phyloP scores from a whole-genome alignment of 805 yeast genomes.

The Candida tallmaniae region DNA sequence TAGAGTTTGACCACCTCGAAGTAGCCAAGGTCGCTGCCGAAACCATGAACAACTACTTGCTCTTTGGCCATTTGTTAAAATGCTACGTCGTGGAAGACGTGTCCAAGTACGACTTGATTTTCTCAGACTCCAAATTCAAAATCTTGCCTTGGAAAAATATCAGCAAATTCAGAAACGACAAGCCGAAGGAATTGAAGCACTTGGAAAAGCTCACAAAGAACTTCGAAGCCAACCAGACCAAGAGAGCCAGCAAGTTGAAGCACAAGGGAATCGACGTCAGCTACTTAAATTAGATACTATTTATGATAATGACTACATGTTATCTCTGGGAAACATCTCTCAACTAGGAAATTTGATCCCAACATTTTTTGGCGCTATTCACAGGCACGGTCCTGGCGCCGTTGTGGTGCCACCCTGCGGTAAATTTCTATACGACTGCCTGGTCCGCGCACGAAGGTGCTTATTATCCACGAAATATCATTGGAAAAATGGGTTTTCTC shows the following conservation, averaged over 20 bases:
- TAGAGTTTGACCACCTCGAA: slow-evolving; percentile 68
- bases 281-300: slow-evolving; percentile 12
- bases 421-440: no score
- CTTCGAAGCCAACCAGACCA: slow-evolving; percentile 36
- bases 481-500: no score
- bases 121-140: slow-evolving; percentile 54
- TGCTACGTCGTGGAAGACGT: slow-evolving; percentile 51
- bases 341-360: no score
- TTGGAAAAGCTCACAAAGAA: slow-evolving; percentile 52
- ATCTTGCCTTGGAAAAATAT: slow-evolving; percentile 58
- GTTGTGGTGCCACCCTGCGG: no score
- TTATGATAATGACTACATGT: no score
- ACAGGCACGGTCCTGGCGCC: no score
- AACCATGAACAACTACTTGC: slow-evolving; percentile 90
- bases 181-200: slow-evolving; percentile 50
- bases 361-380: no score
- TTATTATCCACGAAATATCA: no score
- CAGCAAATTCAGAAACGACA: slow-evolving; percentile 49
- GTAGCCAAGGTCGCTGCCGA: slow-evolving; percentile 90
- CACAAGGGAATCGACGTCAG: slow-evolving; percentile 50
- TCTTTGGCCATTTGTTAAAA: slow-evolving; percentile 83
- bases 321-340: no score
- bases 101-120: slow-evolving; percentile 55
- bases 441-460: no score
- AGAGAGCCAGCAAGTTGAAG: slow-evolving; percentile 47